A percentile compares a stretch with the other conserved stretches of the same genome.
Evolutionary conservation across 164 flowering plant genomes (phyloP).

Genomic region (Kalanchoe fedtschenkoi): DNA sequence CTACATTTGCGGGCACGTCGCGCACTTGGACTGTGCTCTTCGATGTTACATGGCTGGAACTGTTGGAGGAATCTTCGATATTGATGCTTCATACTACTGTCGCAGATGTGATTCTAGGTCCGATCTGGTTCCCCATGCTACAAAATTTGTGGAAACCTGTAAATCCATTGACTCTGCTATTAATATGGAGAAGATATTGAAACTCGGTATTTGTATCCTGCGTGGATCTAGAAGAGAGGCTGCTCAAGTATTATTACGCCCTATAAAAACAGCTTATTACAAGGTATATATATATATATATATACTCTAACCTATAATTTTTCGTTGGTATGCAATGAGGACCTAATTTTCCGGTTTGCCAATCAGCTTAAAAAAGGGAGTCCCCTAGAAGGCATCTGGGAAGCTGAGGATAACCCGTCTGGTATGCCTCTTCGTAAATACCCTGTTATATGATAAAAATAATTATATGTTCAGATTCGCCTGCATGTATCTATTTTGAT

Average conservation of each 20-base stretch:
- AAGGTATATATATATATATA: constrained; percentile 13
- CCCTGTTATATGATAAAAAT: not conserved
- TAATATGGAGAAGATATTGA: constrained; percentile 47
- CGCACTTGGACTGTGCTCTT: constrained; percentile 76
- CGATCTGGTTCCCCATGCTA: constrained; percentile 51
- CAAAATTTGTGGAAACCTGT: constrained; percentile 32
- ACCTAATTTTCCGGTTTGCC: not conserved
- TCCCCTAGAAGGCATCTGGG: not conserved
- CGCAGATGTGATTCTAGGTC: constrained; percentile 84
- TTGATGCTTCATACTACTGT: constrained; percentile 79
- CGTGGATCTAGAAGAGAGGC: constrained; percentile 38
- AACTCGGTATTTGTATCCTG: constrained; percentile 42
- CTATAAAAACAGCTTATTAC: constrained; percentile 41
- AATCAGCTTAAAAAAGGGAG: constrained; percentile 34
- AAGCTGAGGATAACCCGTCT: not conserved
- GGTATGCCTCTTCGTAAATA: not conserved
- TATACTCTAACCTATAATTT: not conserved
- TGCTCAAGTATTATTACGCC: constrained; percentile 31
- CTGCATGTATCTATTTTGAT: not conserved
- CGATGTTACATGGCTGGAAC: constrained; percentile 80
- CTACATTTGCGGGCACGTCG: constrained; percentile 62
- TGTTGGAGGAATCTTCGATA: constrained; percentile 66
- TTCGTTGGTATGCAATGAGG: not conserved
- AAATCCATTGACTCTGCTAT: constrained; percentile 36
- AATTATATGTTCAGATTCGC: not conserved